Percentiles rank a stretch among this genome's conserved stretches.
Evolutionary conservation across 192 early-diverging fungal species (phyloP).

Genomic region (Backusella tuberculispora): DNA sequence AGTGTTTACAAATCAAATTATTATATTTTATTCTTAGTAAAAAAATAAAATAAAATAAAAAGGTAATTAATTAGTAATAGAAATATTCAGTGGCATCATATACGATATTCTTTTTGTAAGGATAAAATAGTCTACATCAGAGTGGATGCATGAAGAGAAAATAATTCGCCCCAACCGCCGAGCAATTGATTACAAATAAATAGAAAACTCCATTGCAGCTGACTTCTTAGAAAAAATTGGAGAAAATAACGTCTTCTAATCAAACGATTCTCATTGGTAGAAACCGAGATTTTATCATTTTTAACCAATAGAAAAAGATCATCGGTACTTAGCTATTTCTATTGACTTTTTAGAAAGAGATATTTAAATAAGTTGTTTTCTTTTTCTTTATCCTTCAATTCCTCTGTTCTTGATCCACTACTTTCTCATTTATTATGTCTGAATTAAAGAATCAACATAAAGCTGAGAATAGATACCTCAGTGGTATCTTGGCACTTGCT

Average conservation of each 20-base stretch:
- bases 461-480: slow-evolving; percentile 20
- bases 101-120: neutral
- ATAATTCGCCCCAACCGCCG: neutral
- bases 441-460: slow-evolving; percentile 17
- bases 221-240: neutral
- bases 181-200: neutral
- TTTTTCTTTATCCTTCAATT: slow-evolving; percentile 5
- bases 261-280: neutral
- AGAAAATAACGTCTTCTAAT: slow-evolving; percentile 3
- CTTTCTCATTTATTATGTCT: slow-evolving; percentile 7
- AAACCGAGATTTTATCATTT: neutral
- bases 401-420: neutral
- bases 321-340: neutral
- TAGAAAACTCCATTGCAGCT: neutral
- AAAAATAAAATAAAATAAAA: too few relatives aligned
- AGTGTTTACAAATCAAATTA: neutral
- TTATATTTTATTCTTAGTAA: neutral
- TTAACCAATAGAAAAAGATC: neutral
- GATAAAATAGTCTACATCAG: neutral
- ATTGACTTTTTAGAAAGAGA: neutral
- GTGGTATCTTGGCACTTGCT: slow-evolving; percentile 64
- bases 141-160: neutral
- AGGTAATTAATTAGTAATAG: neutral
- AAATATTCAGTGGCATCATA: neutral
- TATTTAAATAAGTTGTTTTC: slow-evolving; percentile 8